Evolutionary conservation across 352 stramenopile genomes (phyloP), one percentile per base, ranked within the genome.

Genomic region (Phytophthora podocarpi): DNA sequence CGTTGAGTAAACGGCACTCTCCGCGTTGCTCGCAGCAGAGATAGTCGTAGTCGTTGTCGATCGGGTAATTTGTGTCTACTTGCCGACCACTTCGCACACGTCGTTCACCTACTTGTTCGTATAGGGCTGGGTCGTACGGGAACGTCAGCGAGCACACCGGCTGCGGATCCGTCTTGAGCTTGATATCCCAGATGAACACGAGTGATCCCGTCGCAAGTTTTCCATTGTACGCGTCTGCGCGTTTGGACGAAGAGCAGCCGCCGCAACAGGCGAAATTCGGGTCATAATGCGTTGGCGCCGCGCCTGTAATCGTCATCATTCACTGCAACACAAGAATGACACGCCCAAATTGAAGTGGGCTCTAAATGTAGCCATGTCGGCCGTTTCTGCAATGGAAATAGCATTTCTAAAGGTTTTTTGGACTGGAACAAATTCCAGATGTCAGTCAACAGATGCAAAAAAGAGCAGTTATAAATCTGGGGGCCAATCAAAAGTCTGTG

Each of bases 1-100:
- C 80, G 21, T 85, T 76, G 0, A 70, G 52, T 5, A 69, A 43
- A 2, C 59, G 64, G 23, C 82, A 92, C 8, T 57, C 43, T 0
- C 82, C 82, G 2, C 78, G 66, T 39, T 92, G 82, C 32, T 90
- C 74, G 45, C 82, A 92, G 61, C 82, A 92, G 23, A 84, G 55
- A 42, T 59, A 66, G 55, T 90, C 82, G 41, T 78, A 85, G 58
- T 90, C 82, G 46, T 92, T 82, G 63, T 90, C 80, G 49, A 88
- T 85, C 13, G 82, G 80, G 30, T 90, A 92, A 20, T 40, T 87
- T 4, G 80, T 78, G 21, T 78, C 82, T 18, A 89, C 70, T n/a
- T 82, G 60, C 1, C 65, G 70, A 5, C 82, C 82, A 40, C 80
- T 90, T 52, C 82, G 68, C 30, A 92, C 78, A 30, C 80, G 70